Evolutionary conservation across 2,329 filamentous ascomycete species (phyloP), one percentile per base, ranked within the genome.

Genomic region (Apiospora aurea): DNA sequence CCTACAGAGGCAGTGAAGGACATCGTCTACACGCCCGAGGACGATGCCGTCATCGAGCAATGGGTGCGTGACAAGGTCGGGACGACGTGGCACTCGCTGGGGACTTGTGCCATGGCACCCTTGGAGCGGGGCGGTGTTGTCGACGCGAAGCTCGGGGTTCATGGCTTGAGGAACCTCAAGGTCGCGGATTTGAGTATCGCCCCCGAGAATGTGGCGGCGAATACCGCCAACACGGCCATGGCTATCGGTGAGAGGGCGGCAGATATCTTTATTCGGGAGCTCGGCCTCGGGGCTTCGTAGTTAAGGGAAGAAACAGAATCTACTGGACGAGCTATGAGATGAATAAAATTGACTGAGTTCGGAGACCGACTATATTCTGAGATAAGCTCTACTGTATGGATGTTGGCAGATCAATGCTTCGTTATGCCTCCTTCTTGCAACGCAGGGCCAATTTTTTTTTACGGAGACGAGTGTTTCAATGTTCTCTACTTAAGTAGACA

Each of bases 41-140:
- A 85, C 66, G 80, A 86, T 71, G 78, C 81, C 70, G 81, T 80
- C 2, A 83, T 87, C 67, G 81, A 84, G 75, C 76, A 82, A 44
- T 81, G 74, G 74, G n/a, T 82, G 26, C 77, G 82, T 7, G 75
- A 79, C 43, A 78, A 75, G 4, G 73, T 82, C 10, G 75, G 70
- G 7, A 83, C 82, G 16, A 81, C 81, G 16, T 84, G 81, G 80
- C 82, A 84, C 73, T 79, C 78, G 34, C 73, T 83, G 24, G 85
- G 86, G 1, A 87, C 86, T 0, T 82, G 84, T 4, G 82, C 87
- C 4, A 89, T 89, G 86, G 83, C 87, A 80, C 81, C 85, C 1
- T 79, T 82, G 21, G 82, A 84, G 43, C 79, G 85, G 3, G 87
- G 86, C 0, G 87, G 87, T 2, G 87, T 88, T 13, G 86, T 88